These are phyloP conservation scores for Dendrostoma leiphaemia DNA, from an alignment of 2,329 filamentous ascomycete genomes.

Conservation along the genomic window DNA sequence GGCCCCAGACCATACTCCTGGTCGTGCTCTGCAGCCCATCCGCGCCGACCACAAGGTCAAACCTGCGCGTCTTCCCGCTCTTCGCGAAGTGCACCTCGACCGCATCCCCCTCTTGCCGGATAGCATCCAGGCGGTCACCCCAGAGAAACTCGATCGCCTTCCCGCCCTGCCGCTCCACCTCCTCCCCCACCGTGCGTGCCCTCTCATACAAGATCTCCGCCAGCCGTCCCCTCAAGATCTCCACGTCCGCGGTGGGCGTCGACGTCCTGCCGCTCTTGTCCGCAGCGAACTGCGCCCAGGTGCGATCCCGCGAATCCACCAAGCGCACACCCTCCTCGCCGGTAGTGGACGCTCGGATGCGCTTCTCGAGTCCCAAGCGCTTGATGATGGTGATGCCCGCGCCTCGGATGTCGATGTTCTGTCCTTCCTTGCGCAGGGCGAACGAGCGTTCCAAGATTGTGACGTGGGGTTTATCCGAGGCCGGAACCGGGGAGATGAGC, in stretches of 20 bases:
- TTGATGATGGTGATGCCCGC: conserved; percentile 38
- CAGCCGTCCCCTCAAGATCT: conserved; percentile 34
- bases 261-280: conserved; percentile 30
- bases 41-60: conserved; percentile 53
- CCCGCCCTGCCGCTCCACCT: conserved; percentile 19
- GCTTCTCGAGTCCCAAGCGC: conserved; percentile 35
- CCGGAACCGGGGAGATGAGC: conserved; percentile 26
- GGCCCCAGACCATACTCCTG: conserved; percentile 36
- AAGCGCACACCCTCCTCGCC: conserved; percentile 39
- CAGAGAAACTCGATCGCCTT: conserved; percentile 31
- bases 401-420: conserved; percentile 43
- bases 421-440: conserved; percentile 36
- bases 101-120: conserved; percentile 19
- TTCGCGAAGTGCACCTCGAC: conserved; percentile 42
- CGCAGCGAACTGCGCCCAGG: conserved; percentile 26
- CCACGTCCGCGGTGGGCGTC: conserved; percentile 33
- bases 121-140: conserved; percentile 7
- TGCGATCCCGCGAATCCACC: conserved; percentile 29
- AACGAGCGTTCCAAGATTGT: conserved; percentile 43
- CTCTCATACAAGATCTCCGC: conserved; percentile 30
- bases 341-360: conserved; percentile 33
- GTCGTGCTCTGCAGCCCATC: conserved; percentile 52
- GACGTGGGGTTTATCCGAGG: conserved; percentile 26
- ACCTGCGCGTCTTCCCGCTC: conserved; percentile 36
- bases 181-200: background rate